Evolutionary conservation across 2,329 filamentous ascomycete species (phyloP), one percentile per base, ranked within the genome.

Genomic region (Fusarium keratoplasticum): DNA sequence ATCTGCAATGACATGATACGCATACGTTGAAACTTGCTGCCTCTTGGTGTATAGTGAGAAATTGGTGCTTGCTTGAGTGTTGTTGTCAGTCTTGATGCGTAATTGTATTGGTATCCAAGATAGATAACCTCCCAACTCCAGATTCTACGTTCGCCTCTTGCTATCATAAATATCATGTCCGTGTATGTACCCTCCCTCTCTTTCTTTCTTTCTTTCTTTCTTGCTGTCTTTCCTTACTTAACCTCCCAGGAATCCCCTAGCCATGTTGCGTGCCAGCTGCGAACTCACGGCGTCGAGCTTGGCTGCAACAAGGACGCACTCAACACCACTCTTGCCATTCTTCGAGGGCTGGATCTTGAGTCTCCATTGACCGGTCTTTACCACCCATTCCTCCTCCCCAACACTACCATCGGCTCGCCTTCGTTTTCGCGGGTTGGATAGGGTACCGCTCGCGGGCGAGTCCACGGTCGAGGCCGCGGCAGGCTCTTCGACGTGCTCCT

Each of bases 241-340:
- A 38, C 64, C 63, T 18, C 71, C 78, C 66, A 97, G 81, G 80
- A 97, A 97, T 0, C 83, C 84, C 71, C 93, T 88, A 60, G 86
- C 82, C 59, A 83, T 83, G 83, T 97, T 97, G 72, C 94, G 88
- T 13, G 87, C 87, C 70, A 87, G 85, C 82, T 96, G 90, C 9
- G 87, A 88, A 62, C 88, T 92, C 75, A 91, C 89, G 0, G 92
- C 93, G 75, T 97, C 93, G 29, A 97, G 80, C 81, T 94, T 95
- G 36, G 95, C 93, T 1, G 91, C 93, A 18, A 93, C 87, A 59
- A 97, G 87, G 25, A 94, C 87, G 67, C 94, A 92, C 82, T 96
- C 93, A 65, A 92, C 86, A 3, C 86, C 85, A 40, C 84, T 85
- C 77, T 87, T 90, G 58, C 87, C 87, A 59, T 83, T 85, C 66